phyloP scores from a whole-genome alignment of 2,329 filamentous ascomycete species.

The Exophiala lecanii-corni region DNA sequence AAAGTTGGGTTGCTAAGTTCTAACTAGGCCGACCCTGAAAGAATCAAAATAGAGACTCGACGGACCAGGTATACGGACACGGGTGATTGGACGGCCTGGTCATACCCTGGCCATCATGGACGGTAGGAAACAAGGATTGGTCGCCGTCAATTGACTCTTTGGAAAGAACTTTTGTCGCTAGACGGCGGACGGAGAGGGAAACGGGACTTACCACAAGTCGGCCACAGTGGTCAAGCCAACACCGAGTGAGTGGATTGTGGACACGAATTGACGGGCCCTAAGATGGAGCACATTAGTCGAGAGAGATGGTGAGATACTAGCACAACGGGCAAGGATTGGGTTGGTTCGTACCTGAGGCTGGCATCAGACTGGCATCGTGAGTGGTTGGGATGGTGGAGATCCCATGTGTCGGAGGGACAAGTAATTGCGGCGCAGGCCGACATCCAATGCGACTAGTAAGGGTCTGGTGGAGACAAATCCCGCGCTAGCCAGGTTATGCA shows the following conservation, averaged over 20 bases:
- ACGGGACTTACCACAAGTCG: not conserved
- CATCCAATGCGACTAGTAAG: not conserved
- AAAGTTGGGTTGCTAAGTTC: too few relatives aligned
- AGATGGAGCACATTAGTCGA: not conserved
- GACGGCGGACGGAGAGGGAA: too few relatives aligned
- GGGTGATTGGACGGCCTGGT: constrained; percentile 12
- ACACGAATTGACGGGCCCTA: not conserved
- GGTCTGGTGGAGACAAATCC: too few relatives aligned
- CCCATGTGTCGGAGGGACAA: not conserved
- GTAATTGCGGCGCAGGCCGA: constrained; percentile 21
- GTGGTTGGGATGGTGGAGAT: not conserved
- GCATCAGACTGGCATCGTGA: constrained; percentile 2
- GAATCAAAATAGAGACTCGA: constrained; percentile 19
- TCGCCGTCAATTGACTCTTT: too few relatives aligned
- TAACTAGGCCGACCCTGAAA: constrained; percentile 13
- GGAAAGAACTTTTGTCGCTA: too few relatives aligned
- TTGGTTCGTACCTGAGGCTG: constrained; percentile 17
- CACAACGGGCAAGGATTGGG: not conserved
- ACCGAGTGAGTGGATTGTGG: not conserved
- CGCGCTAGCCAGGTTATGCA: not conserved
- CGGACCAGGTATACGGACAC: constrained; percentile 14
- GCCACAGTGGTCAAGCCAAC: not conserved
- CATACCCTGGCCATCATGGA: too few relatives aligned
- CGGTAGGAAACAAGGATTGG: too few relatives aligned
- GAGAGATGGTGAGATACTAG: not conserved